phyloP scores from a whole-genome alignment of 345 rosid species.

The Psidium guajava region DNA sequence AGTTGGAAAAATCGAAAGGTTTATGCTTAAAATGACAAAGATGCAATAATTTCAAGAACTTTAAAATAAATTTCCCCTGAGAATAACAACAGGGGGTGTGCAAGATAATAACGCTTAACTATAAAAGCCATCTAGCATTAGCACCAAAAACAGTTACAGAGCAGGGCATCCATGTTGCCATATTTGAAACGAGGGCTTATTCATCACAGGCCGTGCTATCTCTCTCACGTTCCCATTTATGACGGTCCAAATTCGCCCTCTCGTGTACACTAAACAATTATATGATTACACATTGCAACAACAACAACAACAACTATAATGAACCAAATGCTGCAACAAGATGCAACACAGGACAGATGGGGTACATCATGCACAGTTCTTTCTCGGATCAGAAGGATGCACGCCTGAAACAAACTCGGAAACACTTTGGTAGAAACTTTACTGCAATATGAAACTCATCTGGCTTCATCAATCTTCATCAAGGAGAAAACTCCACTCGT shows the following conservation, averaged over 20 bases:
- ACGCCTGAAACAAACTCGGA: neutral
- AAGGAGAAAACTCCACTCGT: neutral
- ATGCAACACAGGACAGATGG: neutral
- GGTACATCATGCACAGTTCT: neutral
- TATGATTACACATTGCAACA: neutral
- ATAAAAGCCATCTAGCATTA: neutral
- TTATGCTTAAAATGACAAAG: too few relatives aligned
- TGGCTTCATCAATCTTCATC: constrained; percentile 9
- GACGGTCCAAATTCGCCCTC: neutral
- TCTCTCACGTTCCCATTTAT: neutral
- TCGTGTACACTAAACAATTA: neutral
- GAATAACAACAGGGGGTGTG: neutral
- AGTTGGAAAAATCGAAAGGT: too few relatives aligned
- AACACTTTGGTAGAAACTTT: neutral
- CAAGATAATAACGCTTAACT: neutral
- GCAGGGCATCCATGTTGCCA: neutral
- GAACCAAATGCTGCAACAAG: neutral
- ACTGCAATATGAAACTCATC: constrained; percentile 4
- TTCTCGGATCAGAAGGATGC: neutral
- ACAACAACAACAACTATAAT: neutral
- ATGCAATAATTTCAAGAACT: too few relatives aligned
- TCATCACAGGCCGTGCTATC: neutral
- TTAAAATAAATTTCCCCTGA: too few relatives aligned
- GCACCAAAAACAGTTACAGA: neutral
- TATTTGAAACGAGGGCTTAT: neutral